Base-by-base conservation (phyloP, 371 early-diverging fungal genomes). In the Rhizopus stolonifer region DNA sequence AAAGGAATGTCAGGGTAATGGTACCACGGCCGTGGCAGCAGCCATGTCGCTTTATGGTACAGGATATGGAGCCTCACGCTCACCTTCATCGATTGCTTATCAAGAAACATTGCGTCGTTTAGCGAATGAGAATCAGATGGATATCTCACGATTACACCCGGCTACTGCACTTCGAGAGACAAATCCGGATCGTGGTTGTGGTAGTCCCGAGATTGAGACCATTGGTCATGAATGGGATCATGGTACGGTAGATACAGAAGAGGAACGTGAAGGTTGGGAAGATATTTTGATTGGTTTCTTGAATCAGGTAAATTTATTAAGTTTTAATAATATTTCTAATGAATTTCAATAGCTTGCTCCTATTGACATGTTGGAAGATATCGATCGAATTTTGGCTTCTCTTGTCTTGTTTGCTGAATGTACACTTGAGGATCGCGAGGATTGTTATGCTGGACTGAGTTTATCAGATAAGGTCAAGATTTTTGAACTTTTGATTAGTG, bases 391-490 rank as follows among this genome's bases (percentile, higher is more conserved):
- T 21, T 54, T 82, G 33, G 71, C 65, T 18, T 65, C 60, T 10
- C 62, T 84, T 14, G 76, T 82, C 1, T 79, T 81, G 9, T 55
- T 54, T 45, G 63, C 49, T 15, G 48, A 59, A 3, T 75, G 61
- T 13, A 67, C 66, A 14, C 56, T 69, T 56, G 75, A 73, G 31
- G 83, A 80, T 8, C 70, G 76, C 9, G 75, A 76, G 49, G 38
- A 60, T 36, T 64, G 77, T 10, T 82, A 72, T 56, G 62, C 74
- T 7, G 34, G 54, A 1, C 55, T 82, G 19, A 69, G 69, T 34
- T 50, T 74, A 0, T 64, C 65, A 19, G 82, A 83, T 43, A 81
- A 80, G 51, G 57, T 82, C 17, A 65, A 56, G 15, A 58, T 83
- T 10, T 61, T 80, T 26, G 74, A 78, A 46, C 63, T 83, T 14